phyloP scores from a whole-genome alignment of 1,139 yeast species.

The Kluyveromyces sp. region DNA sequence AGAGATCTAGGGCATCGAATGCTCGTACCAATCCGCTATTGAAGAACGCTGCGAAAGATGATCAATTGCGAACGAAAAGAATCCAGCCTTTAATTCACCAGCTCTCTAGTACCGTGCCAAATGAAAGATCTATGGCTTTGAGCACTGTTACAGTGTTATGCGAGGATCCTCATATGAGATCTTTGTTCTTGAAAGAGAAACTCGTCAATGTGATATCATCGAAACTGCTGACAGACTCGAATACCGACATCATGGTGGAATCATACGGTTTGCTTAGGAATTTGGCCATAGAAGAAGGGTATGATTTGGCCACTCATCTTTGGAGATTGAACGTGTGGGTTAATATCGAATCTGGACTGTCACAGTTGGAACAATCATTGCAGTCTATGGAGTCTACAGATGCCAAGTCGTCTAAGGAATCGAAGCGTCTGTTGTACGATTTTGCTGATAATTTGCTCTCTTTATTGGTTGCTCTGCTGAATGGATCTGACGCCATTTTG shows the following conservation, averaged over 20 bases:
- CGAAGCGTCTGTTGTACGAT: constrained; percentile 46
- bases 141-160: constrained; percentile 65
- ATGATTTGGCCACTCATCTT: constrained; percentile 63
- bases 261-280: constrained; percentile 76
- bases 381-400: constrained; percentile 35
- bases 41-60: constrained; percentile 38
- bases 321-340: constrained; percentile 79
- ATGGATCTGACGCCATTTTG: constrained; percentile 56
- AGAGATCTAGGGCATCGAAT: constrained; percentile 54
- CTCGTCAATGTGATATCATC: constrained; percentile 58
- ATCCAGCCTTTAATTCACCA: constrained; percentile 63
- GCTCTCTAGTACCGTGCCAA: constrained; percentile 53
- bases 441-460: constrained; percentile 70
- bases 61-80: constrained; percentile 45
- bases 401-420: constrained; percentile 26
- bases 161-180: constrained; percentile 62
- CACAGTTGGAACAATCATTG: constrained; percentile 45
- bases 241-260: constrained; percentile 71
- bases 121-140: constrained; percentile 73
- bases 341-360: constrained; percentile 44
- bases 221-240: constrained; percentile 56
- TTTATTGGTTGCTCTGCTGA: constrained; percentile 58
- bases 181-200: constrained; percentile 59
- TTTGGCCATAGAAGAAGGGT: constrained; percentile 81
- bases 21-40: constrained; percentile 46